Base-by-base conservation (phyloP, 2,329 filamentous ascomycete species). In the Diplodia seriata region DNA sequence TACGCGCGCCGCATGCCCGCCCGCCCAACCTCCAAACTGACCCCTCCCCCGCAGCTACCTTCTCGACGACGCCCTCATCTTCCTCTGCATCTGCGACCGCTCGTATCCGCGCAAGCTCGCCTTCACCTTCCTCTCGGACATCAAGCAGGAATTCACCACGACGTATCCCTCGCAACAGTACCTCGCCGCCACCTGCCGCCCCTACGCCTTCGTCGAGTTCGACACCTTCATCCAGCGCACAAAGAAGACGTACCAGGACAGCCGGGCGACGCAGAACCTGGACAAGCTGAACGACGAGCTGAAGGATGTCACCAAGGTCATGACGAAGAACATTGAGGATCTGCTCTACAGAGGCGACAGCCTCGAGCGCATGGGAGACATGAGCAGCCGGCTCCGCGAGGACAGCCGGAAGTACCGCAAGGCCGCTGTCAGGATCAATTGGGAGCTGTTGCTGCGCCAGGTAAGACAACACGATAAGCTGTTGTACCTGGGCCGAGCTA, bases 251-350 rank as follows among this genome's bases (percentile, higher is more conserved):
- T 99, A 99, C 81, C 92, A 95, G 74, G 95, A 99, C 80, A 89
- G 91, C 66, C 90, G 95, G 72, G 95, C 95, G 18, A 88, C 92
- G 15, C 91, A 94, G 81, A 98, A 98, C 81, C 87, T 99, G 68
- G 93, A 96, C 80, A 93, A 94, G 81, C 85, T 99, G 72, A 98
- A 99, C 77, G 93, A 97, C 77, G 96, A 99, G 85, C 87, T 99
- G 72, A 91, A 94, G 79, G 95, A 98, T 81, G 96, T 99, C 67
- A 98, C 95, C 1, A 94, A 97, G 82, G 94, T 99, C 76, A 99
- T 99, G 96, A 98, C 94, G 67, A 98, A 98, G 87, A 99, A 99
- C 80, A 98, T 99, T 73, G 95, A 99, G 84, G 95, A 99, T 79
- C 83, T 99, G 76, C 84, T 99, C 65, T 99, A 99, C 79, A 86